These are phyloP conservation scores for Tuber magnatum DNA, from an alignment of 495 filamentous ascomycete species.

Conservation along the genomic window DNA sequence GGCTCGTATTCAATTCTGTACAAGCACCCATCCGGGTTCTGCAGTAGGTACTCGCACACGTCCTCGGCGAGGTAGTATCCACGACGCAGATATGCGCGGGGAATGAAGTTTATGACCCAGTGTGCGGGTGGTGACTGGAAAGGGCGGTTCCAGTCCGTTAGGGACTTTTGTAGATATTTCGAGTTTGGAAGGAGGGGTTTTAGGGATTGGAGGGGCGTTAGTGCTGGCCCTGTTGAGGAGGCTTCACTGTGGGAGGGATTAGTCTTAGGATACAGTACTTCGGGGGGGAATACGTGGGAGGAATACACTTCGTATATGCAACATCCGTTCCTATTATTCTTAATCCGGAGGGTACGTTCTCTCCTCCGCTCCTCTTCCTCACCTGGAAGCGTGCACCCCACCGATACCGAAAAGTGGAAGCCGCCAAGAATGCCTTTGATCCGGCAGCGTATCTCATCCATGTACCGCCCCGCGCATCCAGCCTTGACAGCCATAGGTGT, in stretches of 20 bases:
- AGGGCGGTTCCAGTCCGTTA: constrained; percentile 37
- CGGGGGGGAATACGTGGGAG: neutral
- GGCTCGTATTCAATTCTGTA: constrained; percentile 40
- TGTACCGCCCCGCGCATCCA: constrained; percentile 9
- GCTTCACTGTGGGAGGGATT: neutral
- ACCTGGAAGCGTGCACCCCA: neutral
- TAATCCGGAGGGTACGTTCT: constrained; percentile 37
- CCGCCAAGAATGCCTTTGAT: constrained; percentile 26
- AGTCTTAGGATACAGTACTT: neutral
- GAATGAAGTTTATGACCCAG: constrained; percentile 41
- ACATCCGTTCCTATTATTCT: constrained; percentile 36
- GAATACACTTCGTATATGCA: constrained; percentile 36
- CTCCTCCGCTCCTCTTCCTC: constrained; percentile 13
- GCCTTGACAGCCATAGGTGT: constrained; percentile 13
- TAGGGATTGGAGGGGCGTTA: constrained; percentile 31
- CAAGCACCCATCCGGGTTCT: constrained; percentile 30
- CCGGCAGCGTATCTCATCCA: constrained; percentile 21
- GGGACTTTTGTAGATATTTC: constrained; percentile 26
- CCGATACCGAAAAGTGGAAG: constrained; percentile 28
- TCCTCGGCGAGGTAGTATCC: constrained; percentile 38
- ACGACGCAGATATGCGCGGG: constrained; percentile 37
- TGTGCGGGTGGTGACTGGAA: constrained; percentile 40
- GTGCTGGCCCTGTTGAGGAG: neutral
- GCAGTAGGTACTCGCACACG: constrained; percentile 32
- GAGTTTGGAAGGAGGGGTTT: constrained; percentile 35